Base-by-base conservation (phyloP, 371 early-diverging fungal genomes). In the Rhizopus arrhizus region DNA sequence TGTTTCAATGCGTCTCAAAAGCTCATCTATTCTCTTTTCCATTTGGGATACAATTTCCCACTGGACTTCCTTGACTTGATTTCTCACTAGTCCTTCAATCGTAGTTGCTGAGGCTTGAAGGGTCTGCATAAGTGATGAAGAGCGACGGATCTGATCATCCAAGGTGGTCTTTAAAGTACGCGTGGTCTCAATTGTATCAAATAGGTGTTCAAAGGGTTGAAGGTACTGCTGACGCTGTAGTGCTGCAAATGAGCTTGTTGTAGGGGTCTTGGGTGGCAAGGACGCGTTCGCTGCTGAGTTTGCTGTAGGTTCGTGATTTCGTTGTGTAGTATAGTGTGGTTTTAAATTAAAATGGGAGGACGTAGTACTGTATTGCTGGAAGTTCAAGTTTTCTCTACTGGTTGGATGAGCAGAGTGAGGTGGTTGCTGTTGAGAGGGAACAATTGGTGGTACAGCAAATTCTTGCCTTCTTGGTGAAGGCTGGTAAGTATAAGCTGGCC, bases 81-180 rank as follows among this genome's bases (percentile, higher is more conserved):
- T 80, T 22, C 89, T 78, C 22, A 91, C 88, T 42, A 93, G 75
- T 8, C 85, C 86, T 66, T 93, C 93, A 51, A 93, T 87, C 73
- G 90, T 90, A 4, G 85, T 82, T 0, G 86, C 84, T 1, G 86
- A 83, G 10, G 89, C 79, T 64, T 89, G 90, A 28, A 93, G 72
- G 2, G 91, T 90, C 61, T 91, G 90, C 51, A 93, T 82, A n/a
- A 93, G 64, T 4, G 89, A 81, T 0, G 89, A 78, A 4, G 91
- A 88, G 33, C 86, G 82, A 38, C 93, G 82, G 47, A 93, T 85
- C 69, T 91, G 91, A 51, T 90, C 91, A 60, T 89, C 87, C 63
- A 93, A 69, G 0, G 89, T 87, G 5, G 70, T 49, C 51, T 86
- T 84, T 15, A 93, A 72, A 1, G 82, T 81, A 4, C 82, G 77